Conservation (phyloP, 1,284 basidiomycete genomes). For the Trichosporon sp. region DNA sequence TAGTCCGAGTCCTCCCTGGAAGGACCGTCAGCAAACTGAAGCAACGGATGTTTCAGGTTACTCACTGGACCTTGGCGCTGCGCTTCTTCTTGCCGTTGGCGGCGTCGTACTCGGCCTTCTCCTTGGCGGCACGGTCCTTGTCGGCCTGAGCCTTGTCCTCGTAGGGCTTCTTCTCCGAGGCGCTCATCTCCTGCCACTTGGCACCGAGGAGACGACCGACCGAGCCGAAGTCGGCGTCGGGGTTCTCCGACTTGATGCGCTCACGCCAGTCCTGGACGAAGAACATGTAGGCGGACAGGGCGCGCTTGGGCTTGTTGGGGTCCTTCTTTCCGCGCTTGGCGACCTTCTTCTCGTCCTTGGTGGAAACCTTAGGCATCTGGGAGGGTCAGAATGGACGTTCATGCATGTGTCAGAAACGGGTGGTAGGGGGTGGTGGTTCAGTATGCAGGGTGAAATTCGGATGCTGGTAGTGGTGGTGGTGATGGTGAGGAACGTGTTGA, state of each 20-base stretch:
- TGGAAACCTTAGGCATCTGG: constrained; percentile 65
- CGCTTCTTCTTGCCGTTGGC: constrained; percentile 58
- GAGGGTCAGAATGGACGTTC: constrained; percentile 17
- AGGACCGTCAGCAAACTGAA: not conserved
- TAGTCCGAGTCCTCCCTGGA: constrained; percentile 17
- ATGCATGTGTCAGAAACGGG: constrained; percentile 5
- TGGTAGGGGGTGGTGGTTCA: not conserved
- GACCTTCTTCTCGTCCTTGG: constrained; percentile 70
- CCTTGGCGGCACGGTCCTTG: constrained; percentile 70
- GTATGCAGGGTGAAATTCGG: not conserved
- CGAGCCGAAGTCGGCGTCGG: constrained; percentile 91
- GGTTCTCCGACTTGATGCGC: constrained; percentile 92
- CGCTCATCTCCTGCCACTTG: constrained; percentile 85
- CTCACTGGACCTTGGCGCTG: constrained; percentile 31
- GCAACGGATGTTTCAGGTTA: not conserved
- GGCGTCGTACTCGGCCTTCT: constrained; percentile 59
- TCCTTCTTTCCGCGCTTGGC: constrained; percentile 58
- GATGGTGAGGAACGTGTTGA: not conserved
- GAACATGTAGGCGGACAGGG: constrained; percentile 97
- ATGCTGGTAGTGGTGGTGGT: not conserved
- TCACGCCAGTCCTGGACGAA: constrained; percentile 95
- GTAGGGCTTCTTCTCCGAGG: constrained; percentile 92
- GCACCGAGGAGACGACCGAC: constrained; percentile 83
- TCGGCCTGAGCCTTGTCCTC: constrained; percentile 80
- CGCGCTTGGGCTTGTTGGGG: constrained; percentile 58